These are phyloP conservation scores for Cyberlindnera maritima DNA, from an alignment of 805 yeast genomes.

Conservation along the genomic window DNA sequence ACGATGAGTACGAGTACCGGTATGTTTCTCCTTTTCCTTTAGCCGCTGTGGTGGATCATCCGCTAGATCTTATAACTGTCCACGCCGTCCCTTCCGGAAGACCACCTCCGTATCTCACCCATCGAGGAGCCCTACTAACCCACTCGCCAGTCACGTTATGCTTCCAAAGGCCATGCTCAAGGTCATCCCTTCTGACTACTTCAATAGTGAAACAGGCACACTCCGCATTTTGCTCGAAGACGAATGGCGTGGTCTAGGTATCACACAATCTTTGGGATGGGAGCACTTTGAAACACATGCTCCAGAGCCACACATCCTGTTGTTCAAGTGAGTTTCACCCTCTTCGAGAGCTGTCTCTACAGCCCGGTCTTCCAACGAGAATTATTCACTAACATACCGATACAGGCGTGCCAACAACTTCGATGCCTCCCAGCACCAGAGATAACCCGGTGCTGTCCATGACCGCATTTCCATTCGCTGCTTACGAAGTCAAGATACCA, in stretches of 20 bases:
- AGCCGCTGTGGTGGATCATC: not conserved
- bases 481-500: not conserved
- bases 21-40: conserved; percentile 19
- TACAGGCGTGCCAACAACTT: conserved; percentile 55
- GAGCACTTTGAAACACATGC: conserved; percentile 96
- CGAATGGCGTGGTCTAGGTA: conserved; percentile 98
- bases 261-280: conserved; percentile 97
- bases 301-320: conserved; percentile 95
- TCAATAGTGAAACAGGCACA: conserved; percentile 91
- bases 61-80: not conserved
- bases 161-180: conserved; percentile 94
- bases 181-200: conserved; percentile 90
- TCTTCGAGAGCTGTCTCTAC: not conserved
- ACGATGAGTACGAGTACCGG: conserved; percentile 85
- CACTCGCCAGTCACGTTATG: conserved; percentile 76
- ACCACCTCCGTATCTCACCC: not conserved
- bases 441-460: conserved; percentile 6
- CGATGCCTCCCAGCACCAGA: conserved; percentile 34
- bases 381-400: not conserved
- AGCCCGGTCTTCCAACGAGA: not conserved
- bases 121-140: not conserved
- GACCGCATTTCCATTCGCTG: not conserved
- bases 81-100: not conserved
- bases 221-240: conserved; percentile 87
- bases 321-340: conserved; percentile 54